phyloP scores from a whole-genome alignment of 139 green algal species.

The Gonium pectorale region DNA sequence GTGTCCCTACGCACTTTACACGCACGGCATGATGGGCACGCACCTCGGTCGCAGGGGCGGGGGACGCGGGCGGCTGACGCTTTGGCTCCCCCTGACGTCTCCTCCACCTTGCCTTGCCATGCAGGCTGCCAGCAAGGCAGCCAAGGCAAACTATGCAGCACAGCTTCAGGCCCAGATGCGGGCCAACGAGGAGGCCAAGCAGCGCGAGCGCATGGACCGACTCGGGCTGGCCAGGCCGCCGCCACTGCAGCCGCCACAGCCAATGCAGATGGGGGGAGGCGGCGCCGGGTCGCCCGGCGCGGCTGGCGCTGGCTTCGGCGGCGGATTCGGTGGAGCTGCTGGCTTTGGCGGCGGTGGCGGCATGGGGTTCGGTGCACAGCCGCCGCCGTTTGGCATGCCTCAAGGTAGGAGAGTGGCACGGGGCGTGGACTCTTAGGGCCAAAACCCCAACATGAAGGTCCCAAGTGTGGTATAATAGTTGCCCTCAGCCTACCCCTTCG shows the following conservation, averaged over 20 bases:
- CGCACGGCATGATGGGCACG: no score
- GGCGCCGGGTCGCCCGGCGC: background rate
- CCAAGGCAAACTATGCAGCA: slow-evolving; percentile 32
- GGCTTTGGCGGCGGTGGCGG: background rate
- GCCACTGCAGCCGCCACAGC: slow-evolving; percentile 12
- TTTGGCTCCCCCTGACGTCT: background rate
- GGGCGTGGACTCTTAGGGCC: no score
- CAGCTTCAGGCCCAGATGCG: slow-evolving; percentile 56
- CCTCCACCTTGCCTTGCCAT: background rate
- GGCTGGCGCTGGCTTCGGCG: no score
- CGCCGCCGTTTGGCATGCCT: no score
- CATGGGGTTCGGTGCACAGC: background rate
- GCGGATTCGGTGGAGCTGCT: no score
- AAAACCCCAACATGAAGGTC: no score
- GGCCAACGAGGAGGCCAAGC: slow-evolving; percentile 45
- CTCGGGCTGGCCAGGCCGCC: slow-evolving; percentile 37
- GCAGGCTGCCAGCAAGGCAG: slow-evolving; percentile 14
- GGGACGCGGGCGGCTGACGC: no score
- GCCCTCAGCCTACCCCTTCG: no score
- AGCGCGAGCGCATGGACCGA: slow-evolving; percentile 49
- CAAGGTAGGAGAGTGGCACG: no score
- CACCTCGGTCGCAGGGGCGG: no score
- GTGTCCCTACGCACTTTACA: no score
- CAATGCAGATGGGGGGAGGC: background rate
- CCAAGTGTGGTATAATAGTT: no score